phyloP scores from a whole-genome alignment of 768 basidiomycete genomes.

The Termitomyces sp. region DNA sequence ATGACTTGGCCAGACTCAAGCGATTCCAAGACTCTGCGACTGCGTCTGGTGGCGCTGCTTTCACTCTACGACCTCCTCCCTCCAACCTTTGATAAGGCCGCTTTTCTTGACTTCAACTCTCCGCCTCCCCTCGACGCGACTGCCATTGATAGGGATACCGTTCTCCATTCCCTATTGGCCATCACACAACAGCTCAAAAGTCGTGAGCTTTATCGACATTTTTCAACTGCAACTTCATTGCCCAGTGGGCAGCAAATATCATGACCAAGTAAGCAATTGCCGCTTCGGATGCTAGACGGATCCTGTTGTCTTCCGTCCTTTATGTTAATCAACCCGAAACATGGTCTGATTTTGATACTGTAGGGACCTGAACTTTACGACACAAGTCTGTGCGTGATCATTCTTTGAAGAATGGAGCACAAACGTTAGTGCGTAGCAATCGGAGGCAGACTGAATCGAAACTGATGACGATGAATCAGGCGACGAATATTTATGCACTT shows the following conservation, averaged over 20 bases:
- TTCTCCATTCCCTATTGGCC: constrained; percentile 12
- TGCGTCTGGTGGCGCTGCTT: constrained; percentile 20
- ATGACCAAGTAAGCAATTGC: background rate
- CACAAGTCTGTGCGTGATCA: background rate
- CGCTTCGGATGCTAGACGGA: background rate
- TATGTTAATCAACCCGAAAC: background rate
- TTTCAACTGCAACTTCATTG: background rate
- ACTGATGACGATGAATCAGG: background rate
- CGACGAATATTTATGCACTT: background rate
- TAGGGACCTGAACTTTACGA: background rate
- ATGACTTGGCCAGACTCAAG: constrained; percentile 12
- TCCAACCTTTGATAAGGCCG: constrained; percentile 16
- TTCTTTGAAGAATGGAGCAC: background rate
- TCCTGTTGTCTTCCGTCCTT: background rate
- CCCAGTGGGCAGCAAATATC: background rate
- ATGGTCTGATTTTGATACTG: background rate
- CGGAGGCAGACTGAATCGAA: background rate
- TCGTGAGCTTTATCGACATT: background rate
- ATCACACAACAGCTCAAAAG: constrained; percentile 16
- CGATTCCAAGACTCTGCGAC: constrained; percentile 15
- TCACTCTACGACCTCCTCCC: constrained; percentile 22
- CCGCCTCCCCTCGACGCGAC: constrained; percentile 17
- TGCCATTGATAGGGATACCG: constrained; percentile 16
- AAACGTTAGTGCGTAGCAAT: constrained; percentile 4
- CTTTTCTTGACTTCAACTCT: constrained; percentile 20